These are phyloP conservation scores for Pseudozyma flocculosa DNA, from an alignment of 1,284 basidiomycete species.

Conservation along the genomic window DNA sequence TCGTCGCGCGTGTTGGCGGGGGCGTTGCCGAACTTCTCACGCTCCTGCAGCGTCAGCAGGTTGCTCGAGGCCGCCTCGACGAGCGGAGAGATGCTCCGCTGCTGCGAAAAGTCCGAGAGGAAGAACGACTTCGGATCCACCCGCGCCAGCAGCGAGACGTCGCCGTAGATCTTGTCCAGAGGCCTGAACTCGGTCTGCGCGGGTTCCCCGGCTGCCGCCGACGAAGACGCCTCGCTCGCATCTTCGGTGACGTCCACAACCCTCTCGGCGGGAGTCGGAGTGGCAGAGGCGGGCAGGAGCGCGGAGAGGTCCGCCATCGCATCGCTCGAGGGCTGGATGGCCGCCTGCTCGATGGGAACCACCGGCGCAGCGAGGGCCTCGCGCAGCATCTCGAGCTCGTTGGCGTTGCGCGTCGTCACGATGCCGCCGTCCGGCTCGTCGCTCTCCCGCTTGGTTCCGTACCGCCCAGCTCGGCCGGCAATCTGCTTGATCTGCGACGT, in stretches of 20 bases:
- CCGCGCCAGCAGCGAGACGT: conserved; percentile 63
- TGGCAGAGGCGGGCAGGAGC: conserved; percentile 57
- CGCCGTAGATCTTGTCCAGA: conserved; percentile 61
- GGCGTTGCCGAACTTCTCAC: conserved; percentile 61
- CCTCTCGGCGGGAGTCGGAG: too few species aligned
- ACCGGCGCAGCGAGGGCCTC: conserved; percentile 61
- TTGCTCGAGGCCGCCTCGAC: conserved; percentile 59
- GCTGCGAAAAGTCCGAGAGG: conserved; percentile 55
- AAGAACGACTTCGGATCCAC: conserved; percentile 63
- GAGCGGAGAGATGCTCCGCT: conserved; percentile 56
- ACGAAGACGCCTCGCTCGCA: too few species aligned
- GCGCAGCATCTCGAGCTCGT: conserved; percentile 70
- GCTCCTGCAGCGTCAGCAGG: conserved; percentile 63
- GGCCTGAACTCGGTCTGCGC: conserved; percentile 55
- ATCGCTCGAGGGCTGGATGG: conserved; percentile 57
- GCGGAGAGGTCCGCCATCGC: conserved; percentile 58
- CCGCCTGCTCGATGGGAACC: conserved; percentile 61
- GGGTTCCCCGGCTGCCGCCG: too few species aligned
- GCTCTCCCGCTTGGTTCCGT: conserved; percentile 67
- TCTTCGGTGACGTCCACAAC: too few species aligned
- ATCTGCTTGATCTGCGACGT: conserved; percentile 91
- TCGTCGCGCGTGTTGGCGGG: conserved; percentile 63
- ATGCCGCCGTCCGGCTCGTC: conserved; percentile 38
- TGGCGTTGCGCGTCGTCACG: conserved; percentile 68
- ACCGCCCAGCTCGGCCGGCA: conserved; percentile 90